Percentiles rank a stretch among this genome's conserved stretches.
Evolutionary conservation across 2,329 filamentous ascomycete species (phyloP).

Genomic region (Monosporascus sp.): DNA sequence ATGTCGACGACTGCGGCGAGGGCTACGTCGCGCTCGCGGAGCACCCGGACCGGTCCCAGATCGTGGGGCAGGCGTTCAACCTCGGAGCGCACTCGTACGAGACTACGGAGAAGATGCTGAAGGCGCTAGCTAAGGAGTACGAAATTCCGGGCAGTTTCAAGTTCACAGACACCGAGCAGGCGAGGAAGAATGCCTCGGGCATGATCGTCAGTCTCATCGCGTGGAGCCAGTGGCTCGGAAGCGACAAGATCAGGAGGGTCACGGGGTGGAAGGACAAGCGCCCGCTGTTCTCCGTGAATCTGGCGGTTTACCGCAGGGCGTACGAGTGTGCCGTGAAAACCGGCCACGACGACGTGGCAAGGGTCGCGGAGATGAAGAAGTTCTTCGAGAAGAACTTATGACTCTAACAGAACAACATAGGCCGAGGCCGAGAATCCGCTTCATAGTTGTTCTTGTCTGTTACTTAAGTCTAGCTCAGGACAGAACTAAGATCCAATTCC

Average conservation of each 20-base stretch:
- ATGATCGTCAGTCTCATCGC: conserved; percentile 17
- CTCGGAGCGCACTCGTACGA: conserved; percentile 40
- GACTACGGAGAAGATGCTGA: conserved; percentile 33
- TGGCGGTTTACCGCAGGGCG: conserved; percentile 30
- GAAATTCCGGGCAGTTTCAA: conserved; percentile 25
- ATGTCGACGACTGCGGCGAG: conserved; percentile 44
- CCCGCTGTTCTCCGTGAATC: conserved; percentile 30
- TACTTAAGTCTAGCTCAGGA: too few relatives aligned
- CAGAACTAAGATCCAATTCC: too few relatives aligned
- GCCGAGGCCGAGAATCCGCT: background rate
- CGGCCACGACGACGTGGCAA: conserved; percentile 21
- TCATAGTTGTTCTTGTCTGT: background rate
- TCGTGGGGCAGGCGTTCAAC: conserved; percentile 38
- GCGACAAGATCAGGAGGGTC: conserved; percentile 32
- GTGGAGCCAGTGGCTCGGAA: conserved; percentile 37
- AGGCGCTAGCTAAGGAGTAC: conserved; percentile 35
- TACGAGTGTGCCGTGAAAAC: conserved; percentile 29
- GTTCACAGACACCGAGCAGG: conserved; percentile 12
- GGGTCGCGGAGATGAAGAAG: conserved; percentile 11
- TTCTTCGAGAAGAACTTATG: background rate
- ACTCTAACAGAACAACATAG: background rate
- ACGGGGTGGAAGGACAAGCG: conserved; percentile 36
- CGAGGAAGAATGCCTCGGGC: conserved; percentile 1
- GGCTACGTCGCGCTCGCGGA: conserved; percentile 41
- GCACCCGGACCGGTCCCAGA: conserved; percentile 22